Base-by-base conservation (phyloP, 495 filamentous ascomycete genomes). In the Aspergillus taichungensis region DNA sequence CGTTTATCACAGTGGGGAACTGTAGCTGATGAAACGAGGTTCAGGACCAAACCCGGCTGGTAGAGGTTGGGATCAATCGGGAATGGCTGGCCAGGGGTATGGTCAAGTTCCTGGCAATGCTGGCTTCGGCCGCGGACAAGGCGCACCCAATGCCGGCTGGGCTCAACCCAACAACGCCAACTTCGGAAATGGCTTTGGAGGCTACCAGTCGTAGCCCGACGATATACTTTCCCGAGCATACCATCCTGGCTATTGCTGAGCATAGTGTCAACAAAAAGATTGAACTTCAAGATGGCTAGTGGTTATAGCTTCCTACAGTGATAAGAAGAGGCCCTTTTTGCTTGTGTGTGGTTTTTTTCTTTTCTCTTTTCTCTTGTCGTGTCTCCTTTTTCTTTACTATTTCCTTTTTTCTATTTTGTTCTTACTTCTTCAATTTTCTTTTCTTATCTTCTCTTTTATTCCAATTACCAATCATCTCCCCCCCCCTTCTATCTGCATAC, bases 101-200 rank as follows among this genome's bases (percentile, higher is more conserved):
- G 66, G 70, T 43, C 73, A 76, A 49, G 69, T 75, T 55, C 83
- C 82, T n/a, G 82, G 75, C 34, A 85, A 82, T 54, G 82, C 83
- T 50, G 85, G 85, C 40, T 94, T 88, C 53, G 86, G 85, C 35
- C 87, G 87, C 66, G 85, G 84, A 52, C 85, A 89, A 52, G 82
- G 78, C 52, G 75, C 80, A 46, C 78, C 84, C 47, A 82, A 79
- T 55, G 69, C 80, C 55, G 84, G 85, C 53, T 91, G 86, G 82
- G 81, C 75, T 54, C 81, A 83, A 56, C 64, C 64, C 45, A 71
- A 67, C 60, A 69, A 65, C 57, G 66, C 62, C 50, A 69, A 64
- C 32, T 74, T 67, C 56, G 63, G 66, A 33, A 73, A 75, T 64
- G 73, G 71, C 53, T 77, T 74, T 47, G 68, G 70, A 48, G 70